Percentiles rank a stretch among this genome's conserved stretches.
Conservation (phyloP, 768 basidiomycete species). For the Podaxis carcinomalis region DNA sequence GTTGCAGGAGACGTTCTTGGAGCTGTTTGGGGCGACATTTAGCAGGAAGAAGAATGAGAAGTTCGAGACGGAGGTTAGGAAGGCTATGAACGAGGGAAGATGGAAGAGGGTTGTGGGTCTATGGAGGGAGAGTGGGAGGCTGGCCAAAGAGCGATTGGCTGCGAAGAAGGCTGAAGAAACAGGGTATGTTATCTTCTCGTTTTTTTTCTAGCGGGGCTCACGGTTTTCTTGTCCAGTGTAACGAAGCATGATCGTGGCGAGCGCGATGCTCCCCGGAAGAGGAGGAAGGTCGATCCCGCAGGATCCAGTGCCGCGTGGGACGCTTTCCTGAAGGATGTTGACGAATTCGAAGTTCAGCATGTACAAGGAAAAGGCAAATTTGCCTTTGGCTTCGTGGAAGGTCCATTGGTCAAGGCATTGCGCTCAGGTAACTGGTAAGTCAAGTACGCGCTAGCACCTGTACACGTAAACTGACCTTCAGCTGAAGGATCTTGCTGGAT, state of each 20-base stretch:
- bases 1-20: slow-evolving; percentile 70
- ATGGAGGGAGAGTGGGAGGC: slow-evolving; percentile 73
- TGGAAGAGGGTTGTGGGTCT: slow-evolving; percentile 83
- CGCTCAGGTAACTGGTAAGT: slow-evolving; percentile 87
- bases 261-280: slow-evolving; percentile 57
- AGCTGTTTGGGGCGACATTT: slow-evolving; percentile 82
- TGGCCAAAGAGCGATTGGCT: slow-evolving; percentile 64
- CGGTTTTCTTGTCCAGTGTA: slow-evolving; percentile 7
- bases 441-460: background rate
- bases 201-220: background rate
- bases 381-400: slow-evolving; percentile 93
- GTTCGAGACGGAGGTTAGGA: slow-evolving; percentile 77
- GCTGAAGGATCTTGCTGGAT: slow-evolving; percentile 82
- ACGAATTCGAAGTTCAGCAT: slow-evolving; percentile 84
- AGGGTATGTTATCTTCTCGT: slow-evolving; percentile 15
- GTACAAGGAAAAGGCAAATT: slow-evolving; percentile 86
- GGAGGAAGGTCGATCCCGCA: slow-evolving; percentile 53
- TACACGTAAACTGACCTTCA: slow-evolving; percentile 5
- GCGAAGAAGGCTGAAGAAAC: slow-evolving; percentile 23
- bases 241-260: slow-evolving; percentile 13
- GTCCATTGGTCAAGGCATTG: slow-evolving; percentile 89
- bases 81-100: slow-evolving; percentile 74
- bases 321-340: slow-evolving; percentile 60
- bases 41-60: slow-evolving; percentile 86
- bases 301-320: slow-evolving; percentile 54